Conservation (phyloP, 2,329 filamentous ascomycete species). For the Sarocladium oryzae region DNA sequence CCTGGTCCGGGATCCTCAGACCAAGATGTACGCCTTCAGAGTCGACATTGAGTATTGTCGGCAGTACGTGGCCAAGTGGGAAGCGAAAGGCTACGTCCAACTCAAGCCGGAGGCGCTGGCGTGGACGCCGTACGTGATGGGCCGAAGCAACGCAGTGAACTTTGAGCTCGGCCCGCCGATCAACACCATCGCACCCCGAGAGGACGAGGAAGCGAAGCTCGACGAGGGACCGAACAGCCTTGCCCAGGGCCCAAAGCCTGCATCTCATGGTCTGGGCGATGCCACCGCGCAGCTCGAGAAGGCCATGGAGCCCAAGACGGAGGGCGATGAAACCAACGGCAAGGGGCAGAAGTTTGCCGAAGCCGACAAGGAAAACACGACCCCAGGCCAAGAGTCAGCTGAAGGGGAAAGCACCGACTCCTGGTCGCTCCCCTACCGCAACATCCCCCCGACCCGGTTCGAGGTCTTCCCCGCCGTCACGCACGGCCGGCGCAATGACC, state of each 20-base stretch:
- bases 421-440: conserved; percentile 43
- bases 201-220: conserved; percentile 55
- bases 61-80: conserved; percentile 83
- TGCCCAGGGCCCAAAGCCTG: conserved; percentile 15
- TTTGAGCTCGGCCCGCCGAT: conserved; percentile 77
- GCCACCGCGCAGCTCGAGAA: not conserved
- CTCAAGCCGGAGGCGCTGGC: conserved; percentile 74
- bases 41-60: conserved; percentile 80
- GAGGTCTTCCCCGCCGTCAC: conserved; percentile 68
- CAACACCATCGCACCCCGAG: conserved; percentile 80
- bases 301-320: not conserved
- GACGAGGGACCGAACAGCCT: conserved; percentile 23
- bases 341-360: not conserved
- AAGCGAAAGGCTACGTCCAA: conserved; percentile 79
- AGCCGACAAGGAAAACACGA: conserved; percentile 27
- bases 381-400: conserved; percentile 10
- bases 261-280: conserved; percentile 18
- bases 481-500: conserved; percentile 38
- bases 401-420: conserved; percentile 23
- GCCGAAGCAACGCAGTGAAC: conserved; percentile 71
- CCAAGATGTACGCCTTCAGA: conserved; percentile 81
- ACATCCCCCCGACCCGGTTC: conserved; percentile 65
- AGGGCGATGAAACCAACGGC: not conserved
- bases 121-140: conserved; percentile 98
- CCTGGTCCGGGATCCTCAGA: conserved; percentile 81